Conservation (phyloP, 176 grass and related monocot genomes). For the Stipa capillata region DNA sequence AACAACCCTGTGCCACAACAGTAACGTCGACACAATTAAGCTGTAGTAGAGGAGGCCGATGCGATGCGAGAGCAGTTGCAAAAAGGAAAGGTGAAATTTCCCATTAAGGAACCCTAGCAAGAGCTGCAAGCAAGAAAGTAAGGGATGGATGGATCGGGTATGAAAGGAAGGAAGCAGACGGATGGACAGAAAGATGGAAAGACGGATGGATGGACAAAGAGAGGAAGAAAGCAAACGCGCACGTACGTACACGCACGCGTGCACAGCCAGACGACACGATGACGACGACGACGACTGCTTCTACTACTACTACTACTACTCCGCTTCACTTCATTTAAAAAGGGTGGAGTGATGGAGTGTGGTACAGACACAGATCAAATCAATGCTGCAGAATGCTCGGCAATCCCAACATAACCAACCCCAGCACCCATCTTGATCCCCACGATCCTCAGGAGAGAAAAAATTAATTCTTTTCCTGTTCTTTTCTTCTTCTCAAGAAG, state of each 20-base stretch:
- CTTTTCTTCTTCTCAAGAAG: background rate
- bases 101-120: conserved; percentile 35
- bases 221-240: background rate
- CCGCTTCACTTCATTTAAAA: conserved; percentile 28
- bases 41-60: background rate
- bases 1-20: conserved; percentile 10
- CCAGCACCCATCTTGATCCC: conserved; percentile 42
- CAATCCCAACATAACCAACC: conserved; percentile 59
- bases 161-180: background rate
- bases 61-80: conserved; percentile 11
- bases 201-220: conserved; percentile 12
- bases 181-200: conserved; percentile 19
- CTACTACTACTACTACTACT: background rate
- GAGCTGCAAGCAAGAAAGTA: conserved; percentile 1
- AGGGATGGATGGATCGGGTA: background rate
- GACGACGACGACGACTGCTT: background rate
- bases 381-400: conserved; percentile 53
- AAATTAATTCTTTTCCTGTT: background rate
- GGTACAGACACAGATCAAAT: conserved; percentile 47
- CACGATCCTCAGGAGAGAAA: conserved; percentile 1
- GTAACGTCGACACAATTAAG: background rate
- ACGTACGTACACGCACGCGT: background rate
- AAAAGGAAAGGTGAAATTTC: conserved; percentile 35
- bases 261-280: conserved; percentile 3
- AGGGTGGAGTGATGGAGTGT: conserved; percentile 5